A percentile compares a stretch with the other conserved stretches of the same genome.
Conservation (phyloP, 148 eudicot species). For the Beta vulgaris region DNA sequence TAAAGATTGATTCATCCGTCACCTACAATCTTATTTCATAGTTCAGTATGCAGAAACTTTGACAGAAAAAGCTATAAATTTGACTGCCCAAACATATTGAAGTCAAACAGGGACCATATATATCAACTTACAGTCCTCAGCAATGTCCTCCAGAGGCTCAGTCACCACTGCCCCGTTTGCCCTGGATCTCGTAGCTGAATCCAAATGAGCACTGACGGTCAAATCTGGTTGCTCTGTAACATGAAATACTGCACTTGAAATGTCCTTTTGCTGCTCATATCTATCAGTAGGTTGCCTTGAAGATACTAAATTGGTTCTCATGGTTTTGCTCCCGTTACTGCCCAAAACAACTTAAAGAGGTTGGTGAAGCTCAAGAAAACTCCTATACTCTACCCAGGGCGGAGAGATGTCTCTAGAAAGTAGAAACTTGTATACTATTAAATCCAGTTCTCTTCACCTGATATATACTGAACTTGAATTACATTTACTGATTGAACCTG, state of each 20-base stretch:
- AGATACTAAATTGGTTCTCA: slow-evolving; percentile 4
- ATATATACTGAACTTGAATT: no score
- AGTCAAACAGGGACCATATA: no score
- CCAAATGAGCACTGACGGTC: not conserved
- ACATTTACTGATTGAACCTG: no score
- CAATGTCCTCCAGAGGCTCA: slow-evolving; percentile 21
- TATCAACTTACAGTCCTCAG: slow-evolving; percentile 6
- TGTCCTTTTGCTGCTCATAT: slow-evolving; percentile 27
- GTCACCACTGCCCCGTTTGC: slow-evolving; percentile 12
- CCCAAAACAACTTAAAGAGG: not conserved
- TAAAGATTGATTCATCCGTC: not conserved
- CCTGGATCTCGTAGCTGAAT: slow-evolving; percentile 14
- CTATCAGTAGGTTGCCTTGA: slow-evolving; percentile 20
- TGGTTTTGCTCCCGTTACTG: slow-evolving; percentile 20
- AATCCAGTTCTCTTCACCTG: no score
- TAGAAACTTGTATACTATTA: no score
- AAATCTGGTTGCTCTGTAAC: slow-evolving; percentile 19
- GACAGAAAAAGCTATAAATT: not conserved
- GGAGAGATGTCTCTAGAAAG: not conserved
- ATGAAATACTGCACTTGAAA: slow-evolving; percentile 28
- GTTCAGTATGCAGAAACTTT: no score
- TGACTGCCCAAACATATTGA: no score
- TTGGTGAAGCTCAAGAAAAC: not conserved
- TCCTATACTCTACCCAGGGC: not conserved
- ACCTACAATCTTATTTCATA: no score